These are phyloP conservation scores for Xylariaceae sp. DNA, from an alignment of 2,329 filamentous ascomycete species.

Conservation along the genomic window DNA sequence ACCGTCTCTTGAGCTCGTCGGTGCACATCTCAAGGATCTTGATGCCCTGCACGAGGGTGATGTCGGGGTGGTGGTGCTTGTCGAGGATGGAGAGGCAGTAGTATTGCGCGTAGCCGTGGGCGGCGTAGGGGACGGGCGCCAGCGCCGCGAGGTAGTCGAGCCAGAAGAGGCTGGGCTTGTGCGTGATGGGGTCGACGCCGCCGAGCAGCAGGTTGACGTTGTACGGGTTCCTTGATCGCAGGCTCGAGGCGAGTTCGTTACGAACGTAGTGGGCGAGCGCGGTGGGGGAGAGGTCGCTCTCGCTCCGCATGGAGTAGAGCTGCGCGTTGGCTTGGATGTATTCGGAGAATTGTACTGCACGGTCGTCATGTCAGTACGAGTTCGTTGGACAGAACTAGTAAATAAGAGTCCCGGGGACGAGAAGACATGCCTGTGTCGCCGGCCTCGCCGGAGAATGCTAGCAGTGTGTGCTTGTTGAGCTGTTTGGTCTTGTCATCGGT, in stretches of 20 bases:
- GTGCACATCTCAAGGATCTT: slow-evolving; percentile 93
- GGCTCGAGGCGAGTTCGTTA: slow-evolving; percentile 81
- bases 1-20: slow-evolving; percentile 90
- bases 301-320: slow-evolving; percentile 98
- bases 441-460: slow-evolving; percentile 93
- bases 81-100: slow-evolving; percentile 97
- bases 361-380: slow-evolving; percentile 14
- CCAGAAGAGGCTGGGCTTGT: slow-evolving; percentile 93
- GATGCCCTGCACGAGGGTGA: slow-evolving; percentile 80
- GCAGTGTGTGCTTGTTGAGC: slow-evolving; percentile 88
- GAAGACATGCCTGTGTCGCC: slow-evolving; percentile 74
- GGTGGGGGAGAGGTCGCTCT: slow-evolving; percentile 81
- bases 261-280: slow-evolving; percentile 92
- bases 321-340: slow-evolving; percentile 98
- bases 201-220: slow-evolving; percentile 94
- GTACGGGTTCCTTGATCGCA: slow-evolving; percentile 91
- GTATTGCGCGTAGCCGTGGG: slow-evolving; percentile 98
- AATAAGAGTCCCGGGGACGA: neutral
- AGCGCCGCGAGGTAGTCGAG: slow-evolving; percentile 90
- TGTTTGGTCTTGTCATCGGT: slow-evolving; percentile 92
- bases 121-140: slow-evolving; percentile 86
- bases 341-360: slow-evolving; percentile 91
- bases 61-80: slow-evolving; percentile 97
- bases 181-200: slow-evolving; percentile 85
- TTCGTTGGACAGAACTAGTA: neutral